Evolutionary conservation across 257 asterid species (phyloP).

Genomic region (Solanum chiquidenum): DNA sequence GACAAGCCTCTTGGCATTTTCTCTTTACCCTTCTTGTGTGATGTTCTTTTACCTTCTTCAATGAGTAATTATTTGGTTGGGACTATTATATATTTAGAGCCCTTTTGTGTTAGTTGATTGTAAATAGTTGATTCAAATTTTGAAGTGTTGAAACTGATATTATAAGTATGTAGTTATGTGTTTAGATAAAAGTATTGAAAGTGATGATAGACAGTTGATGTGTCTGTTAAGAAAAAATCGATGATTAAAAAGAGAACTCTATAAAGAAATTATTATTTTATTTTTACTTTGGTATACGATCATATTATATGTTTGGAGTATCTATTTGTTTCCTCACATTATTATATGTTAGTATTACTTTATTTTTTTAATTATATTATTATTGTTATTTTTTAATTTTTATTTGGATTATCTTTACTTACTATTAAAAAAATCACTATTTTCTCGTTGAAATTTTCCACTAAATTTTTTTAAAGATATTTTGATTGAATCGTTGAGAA

Average conservation of each 20-base stretch:
- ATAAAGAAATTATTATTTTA: no score
- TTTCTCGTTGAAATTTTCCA: no score
- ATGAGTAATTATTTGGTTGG: constrained; percentile 9
- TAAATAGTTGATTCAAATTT: background rate
- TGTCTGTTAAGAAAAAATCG: background rate
- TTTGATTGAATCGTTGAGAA: no score
- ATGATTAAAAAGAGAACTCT: no score
- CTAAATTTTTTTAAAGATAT: no score
- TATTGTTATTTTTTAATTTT: no score
- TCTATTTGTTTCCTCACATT: no score
- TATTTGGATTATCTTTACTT: no score
- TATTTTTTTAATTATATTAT: no score
- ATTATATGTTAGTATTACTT: background rate
- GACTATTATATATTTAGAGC: background rate
- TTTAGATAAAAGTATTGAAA: background rate
- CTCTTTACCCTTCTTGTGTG: constrained; percentile 40
- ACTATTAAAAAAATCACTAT: no score
- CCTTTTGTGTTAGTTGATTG: background rate
- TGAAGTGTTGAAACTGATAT: background rate
- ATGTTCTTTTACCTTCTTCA: constrained; percentile 33
- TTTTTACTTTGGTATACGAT: background rate
- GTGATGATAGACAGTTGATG: background rate
- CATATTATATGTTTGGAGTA: no score
- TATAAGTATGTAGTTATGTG: background rate
- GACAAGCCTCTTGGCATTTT: constrained; percentile 44